These are phyloP conservation scores for Exophiala bonariae DNA, from an alignment of 2,329 filamentous ascomycete genomes.

Conservation along the genomic window DNA sequence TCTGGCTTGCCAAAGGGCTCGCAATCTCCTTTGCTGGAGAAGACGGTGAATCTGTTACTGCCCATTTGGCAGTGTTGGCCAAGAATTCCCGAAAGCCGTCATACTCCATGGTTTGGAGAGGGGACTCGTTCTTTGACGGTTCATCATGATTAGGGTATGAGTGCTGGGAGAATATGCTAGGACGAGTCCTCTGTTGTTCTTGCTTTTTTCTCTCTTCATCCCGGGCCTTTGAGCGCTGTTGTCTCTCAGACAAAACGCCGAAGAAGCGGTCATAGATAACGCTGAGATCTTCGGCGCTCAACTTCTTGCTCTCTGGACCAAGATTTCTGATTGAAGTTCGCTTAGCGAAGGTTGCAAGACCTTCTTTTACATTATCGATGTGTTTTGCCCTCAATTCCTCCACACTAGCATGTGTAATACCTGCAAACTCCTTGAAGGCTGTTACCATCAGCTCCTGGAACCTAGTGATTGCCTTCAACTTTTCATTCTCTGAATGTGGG, in stretches of 20 bases:
- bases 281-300: constrained; percentile 81
- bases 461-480: constrained; percentile 86
- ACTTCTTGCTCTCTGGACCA: constrained; percentile 89
- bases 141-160: constrained; percentile 47
- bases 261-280: constrained; percentile 95
- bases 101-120: constrained; percentile 77
- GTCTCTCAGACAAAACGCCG: constrained; percentile 83
- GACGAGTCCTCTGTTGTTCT: constrained; percentile 56
- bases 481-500: constrained; percentile 91
- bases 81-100: constrained; percentile 94
- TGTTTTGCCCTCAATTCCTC: constrained; percentile 87
- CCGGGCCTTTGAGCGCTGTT: constrained; percentile 76
- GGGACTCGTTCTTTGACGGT: constrained; percentile 54
- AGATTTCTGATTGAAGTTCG: constrained; percentile 94
- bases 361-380: constrained; percentile 90
- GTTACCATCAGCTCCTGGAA: constrained; percentile 99
- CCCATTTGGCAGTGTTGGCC: constrained; percentile 87
- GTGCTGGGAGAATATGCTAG: constrained; percentile 19
- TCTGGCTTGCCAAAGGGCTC: constrained; percentile 46
- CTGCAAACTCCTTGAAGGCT: constrained; percentile 96
- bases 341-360: constrained; percentile 96
- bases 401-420: constrained; percentile 90
- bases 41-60: constrained; percentile 81
- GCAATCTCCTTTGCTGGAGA: constrained; percentile 34
- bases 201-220: constrained; percentile 70